phyloP scores from a whole-genome alignment of 345 rosid species.

The Citrus cavaleriei region DNA sequence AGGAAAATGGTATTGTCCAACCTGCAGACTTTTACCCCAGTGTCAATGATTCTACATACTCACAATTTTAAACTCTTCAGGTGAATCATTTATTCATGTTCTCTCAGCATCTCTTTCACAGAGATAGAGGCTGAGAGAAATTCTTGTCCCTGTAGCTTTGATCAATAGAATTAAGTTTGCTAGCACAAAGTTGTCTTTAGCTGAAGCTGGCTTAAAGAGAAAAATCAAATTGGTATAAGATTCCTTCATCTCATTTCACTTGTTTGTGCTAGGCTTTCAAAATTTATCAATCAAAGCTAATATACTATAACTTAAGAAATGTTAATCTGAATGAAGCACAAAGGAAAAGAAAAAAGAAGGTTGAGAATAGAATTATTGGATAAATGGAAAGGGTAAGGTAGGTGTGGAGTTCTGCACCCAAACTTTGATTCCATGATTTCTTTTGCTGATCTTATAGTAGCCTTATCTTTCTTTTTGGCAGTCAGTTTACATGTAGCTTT shows the following conservation, averaged over 20 bases:
- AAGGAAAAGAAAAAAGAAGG: not conserved
- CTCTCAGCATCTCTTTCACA: not conserved
- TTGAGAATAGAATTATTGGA: not conserved
- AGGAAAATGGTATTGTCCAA: conserved; percentile 99
- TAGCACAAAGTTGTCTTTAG: conserved; percentile 2
- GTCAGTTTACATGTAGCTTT: not conserved
- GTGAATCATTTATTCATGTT: conserved; percentile 3
- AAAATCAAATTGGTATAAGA: not conserved
- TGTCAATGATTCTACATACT: conserved; percentile 29
- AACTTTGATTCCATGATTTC: not conserved
- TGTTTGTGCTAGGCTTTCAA: not conserved
- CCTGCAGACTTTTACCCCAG: conserved; percentile 70
- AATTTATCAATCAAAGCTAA: not conserved
- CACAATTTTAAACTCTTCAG: not conserved
- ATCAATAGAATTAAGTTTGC: conserved; percentile 13
- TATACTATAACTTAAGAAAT: not conserved
- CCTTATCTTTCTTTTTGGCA: conserved; percentile 2
- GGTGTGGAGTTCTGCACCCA: not conserved
- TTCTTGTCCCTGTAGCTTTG: not conserved
- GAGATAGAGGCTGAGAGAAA: not conserved
- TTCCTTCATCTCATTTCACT: not conserved
- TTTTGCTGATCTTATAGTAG: not conserved
- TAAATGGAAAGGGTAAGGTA: not conserved
- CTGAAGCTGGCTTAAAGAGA: not conserved
- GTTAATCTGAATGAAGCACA: not conserved